phyloP scores from a whole-genome alignment of 225 moss, liverwort and hornwort species.

The Straminergon stramineum region DNA sequence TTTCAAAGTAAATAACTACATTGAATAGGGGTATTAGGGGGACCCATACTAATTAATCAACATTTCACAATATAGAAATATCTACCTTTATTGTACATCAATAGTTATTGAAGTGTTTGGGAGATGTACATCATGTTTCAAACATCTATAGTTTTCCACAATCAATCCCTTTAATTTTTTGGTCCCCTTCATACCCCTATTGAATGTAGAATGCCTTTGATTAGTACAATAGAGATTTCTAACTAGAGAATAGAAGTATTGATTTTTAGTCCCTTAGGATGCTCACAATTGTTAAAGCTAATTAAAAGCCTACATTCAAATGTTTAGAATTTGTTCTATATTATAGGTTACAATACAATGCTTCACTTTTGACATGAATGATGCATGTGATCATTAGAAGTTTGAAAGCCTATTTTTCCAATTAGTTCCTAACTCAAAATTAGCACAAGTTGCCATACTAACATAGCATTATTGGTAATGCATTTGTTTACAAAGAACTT shows the following conservation, averaged over 20 bases:
- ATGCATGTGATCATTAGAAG: neutral
- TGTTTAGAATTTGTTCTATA: neutral
- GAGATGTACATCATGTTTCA: too few relatives aligned
- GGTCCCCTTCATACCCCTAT: too few relatives aligned
- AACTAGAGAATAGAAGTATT: neutral
- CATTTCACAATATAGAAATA: too few relatives aligned
- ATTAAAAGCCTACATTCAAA: neutral
- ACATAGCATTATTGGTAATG: neutral
- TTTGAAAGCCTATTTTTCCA: neutral
- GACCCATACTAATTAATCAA: too few relatives aligned
- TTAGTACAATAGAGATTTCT: neutral
- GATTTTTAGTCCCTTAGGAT: neutral
- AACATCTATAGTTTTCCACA: too few relatives aligned
- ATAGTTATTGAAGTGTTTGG: too few relatives aligned
- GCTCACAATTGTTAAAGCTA: neutral
- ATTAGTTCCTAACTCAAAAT: neutral
- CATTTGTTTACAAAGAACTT: neutral
- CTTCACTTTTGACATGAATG: neutral
- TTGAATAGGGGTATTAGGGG: too few relatives aligned
- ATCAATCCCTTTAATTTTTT: too few relatives aligned
- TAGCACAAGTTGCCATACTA: neutral
- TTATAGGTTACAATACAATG: neutral
- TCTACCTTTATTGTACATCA: too few relatives aligned
- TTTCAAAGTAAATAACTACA: neutral
- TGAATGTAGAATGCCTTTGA: neutral